Evolutionary conservation across 2,329 filamentous ascomycete genomes (phyloP), one percentile per base, ranked within the genome.

Genomic region (Geosmithia morbida): DNA sequence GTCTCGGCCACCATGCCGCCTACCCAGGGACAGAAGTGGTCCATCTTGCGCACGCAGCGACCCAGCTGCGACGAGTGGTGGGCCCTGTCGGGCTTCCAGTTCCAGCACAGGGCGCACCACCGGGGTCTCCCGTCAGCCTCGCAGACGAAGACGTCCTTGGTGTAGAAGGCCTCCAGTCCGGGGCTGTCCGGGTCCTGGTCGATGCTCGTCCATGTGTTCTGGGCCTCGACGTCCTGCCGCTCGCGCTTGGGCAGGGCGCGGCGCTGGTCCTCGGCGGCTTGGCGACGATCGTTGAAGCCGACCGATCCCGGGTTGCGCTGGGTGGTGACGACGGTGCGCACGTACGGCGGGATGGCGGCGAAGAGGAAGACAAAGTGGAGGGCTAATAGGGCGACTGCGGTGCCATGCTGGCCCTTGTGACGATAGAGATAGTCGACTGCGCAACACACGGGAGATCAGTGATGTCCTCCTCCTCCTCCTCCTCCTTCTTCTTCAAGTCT

Each of bases 1-100:
- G 79, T 88, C 61, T 96, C 89, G 0, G 81, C 84, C 10, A 98
- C 81, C 53, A 95, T 85, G 19, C 90, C 92, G 3, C 90, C 90
- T n/a, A 94, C 89, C 85, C 84, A 97, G 0, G 90, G 92, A 58
- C 92, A 98, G 57, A 89, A 92, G 59, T 97, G 90, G 52, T 97
- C 90, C 84, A 96, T 92, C 57, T 92, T 92, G 41, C 75, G 69
- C 19, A 94, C 84, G 58, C 90, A 97, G 42, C 87, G 75, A 45
- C 79, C 79, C 13, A 92, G 69, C 59, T 94, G 86, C 46, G 81
- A 81, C 57, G 85, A 94, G 63, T 97, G 90, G 60, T 95, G 88
- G 2, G 84, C 77, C 3, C 90, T 76, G 57, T 96, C 90, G 0
- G 85, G 81, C 62, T 96, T 97, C 79, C 85, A 95, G 53, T 83